Percentiles rank a stretch among this genome's conserved stretches.
phyloP scores from a whole-genome alignment of 1,284 basidiomycete species.

The Bothia castanella region DNA sequence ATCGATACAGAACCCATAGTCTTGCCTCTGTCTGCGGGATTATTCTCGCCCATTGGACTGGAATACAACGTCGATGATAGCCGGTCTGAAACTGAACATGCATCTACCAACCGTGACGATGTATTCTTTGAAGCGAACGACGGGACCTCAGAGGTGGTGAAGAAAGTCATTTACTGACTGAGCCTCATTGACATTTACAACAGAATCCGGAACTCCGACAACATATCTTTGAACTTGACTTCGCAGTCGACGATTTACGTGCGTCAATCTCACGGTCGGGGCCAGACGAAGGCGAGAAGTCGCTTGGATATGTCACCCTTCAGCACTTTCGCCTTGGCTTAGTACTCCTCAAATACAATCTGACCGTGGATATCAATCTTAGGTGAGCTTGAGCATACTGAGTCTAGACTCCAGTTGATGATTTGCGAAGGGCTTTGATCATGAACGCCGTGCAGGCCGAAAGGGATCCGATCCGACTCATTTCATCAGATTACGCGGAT shows the following conservation, averaged over 20 bases:
- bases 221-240: slow-evolving; percentile 84
- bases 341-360: slow-evolving; percentile 76
- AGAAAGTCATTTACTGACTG: slow-evolving; percentile 5
- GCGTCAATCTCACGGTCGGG: slow-evolving; percentile 77
- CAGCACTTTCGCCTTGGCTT: slow-evolving; percentile 79
- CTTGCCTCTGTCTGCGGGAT: slow-evolving; percentile 51
- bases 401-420: slow-evolving; percentile 2
- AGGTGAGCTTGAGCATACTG: slow-evolving; percentile 43
- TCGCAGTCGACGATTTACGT: slow-evolving; percentile 85
- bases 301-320: slow-evolving; percentile 78
- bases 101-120: slow-evolving; percentile 45
- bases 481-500: slow-evolving; percentile 66
- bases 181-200: slow-evolving; percentile 14
- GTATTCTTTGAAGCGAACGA: slow-evolving; percentile 78
- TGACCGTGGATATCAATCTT: slow-evolving; percentile 85
- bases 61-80: slow-evolving; percentile 75
- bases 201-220: slow-evolving; percentile 68
- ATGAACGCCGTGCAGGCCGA: slow-evolving; percentile 70
- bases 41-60: slow-evolving; percentile 49
- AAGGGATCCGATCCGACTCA: slow-evolving; percentile 59
- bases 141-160: slow-evolving; percentile 55
- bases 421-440: slow-evolving; percentile 52
- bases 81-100: slow-evolving; percentile 42
- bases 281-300: slow-evolving; percentile 59
- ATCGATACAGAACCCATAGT: slow-evolving; percentile 29